Evolutionary conservation across 2,329 filamentous ascomycete genomes (phyloP), one percentile per base, ranked within the genome.

Genomic region (Lachnellula cervina): DNA sequence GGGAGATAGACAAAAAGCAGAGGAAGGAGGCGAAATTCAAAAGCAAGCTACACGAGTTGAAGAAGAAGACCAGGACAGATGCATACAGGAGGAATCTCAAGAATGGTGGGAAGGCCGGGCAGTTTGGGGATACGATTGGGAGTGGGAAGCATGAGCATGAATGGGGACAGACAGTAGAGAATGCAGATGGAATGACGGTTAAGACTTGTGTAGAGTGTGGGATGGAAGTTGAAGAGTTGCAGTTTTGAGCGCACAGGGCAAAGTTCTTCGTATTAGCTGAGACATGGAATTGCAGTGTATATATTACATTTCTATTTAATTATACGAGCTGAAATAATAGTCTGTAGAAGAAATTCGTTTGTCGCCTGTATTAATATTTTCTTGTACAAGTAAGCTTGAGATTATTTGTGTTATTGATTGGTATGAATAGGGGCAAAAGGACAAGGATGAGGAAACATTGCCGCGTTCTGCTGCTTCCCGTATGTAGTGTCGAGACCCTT

Each of bases 1-100:
- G 93, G 17, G 86, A 91, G 68, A 74, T 76, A 2, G 87, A 94
- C 53, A 91, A 90, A 73, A 96, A 96, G 74, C 81, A 80, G 48
- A 79, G 90, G 51, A 96, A 96, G 68, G 92, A 97, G 70, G 85
- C 86, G 66, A 96, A 96, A 71, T 97, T 97, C 73, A 90, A 89
- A 68, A 86, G 84, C 56, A 96, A 96, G 75, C 76, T 99, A 35
- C 79, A 88, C 5, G 92, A 97, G 52, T 70, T 99, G 60, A 99
- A 97, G 78, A 92, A 93, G 73, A 86, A 92, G 70, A 99, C 94
- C 13, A 79, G 91, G 46, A 92, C 95, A 0, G 94, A 97, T 64
- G 90, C 92, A 0, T 96, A 93, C 65, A 83, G 91, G 54, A 77
- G 92, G 49, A 86, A 86, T 64, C 80, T 83, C 53, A 81, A 80